Percentiles rank a stretch among this genome's conserved stretches.
These are phyloP conservation scores for Lonicera japonica DNA, from an alignment of 129 eudicot species.

Conservation along the genomic window DNA sequence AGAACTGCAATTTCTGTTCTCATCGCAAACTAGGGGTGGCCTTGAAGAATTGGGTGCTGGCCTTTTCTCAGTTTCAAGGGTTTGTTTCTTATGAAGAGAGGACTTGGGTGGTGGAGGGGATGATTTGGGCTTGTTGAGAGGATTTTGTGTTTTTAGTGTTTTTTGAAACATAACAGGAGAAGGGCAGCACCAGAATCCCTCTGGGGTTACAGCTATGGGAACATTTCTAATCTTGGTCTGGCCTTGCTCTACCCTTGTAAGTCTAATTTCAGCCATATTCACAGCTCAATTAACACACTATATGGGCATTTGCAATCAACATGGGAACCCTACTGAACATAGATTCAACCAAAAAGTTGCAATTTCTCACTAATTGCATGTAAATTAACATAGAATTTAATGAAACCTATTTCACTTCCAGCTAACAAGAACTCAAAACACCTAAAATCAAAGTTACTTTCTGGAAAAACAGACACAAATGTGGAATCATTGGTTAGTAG, in stretches of 20 bases:
- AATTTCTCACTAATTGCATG: too few relatives aligned
- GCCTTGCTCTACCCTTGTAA: slow-evolving; percentile 53
- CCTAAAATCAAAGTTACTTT: neutral
- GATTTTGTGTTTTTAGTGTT: slow-evolving; percentile 49
- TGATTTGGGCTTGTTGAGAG: slow-evolving; percentile 57
- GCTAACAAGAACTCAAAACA: too few relatives aligned
- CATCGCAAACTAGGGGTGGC: slow-evolving; percentile 32
- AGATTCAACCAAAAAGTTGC: neutral
- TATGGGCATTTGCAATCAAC: neutral
- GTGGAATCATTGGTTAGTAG: neutral
- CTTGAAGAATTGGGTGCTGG: slow-evolving; percentile 34
- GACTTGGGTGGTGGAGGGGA: slow-evolving; percentile 29
- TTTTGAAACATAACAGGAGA: slow-evolving; percentile 91
- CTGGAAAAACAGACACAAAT: neutral
- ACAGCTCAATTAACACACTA: slow-evolving; percentile 19
- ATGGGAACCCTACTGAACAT: neutral
- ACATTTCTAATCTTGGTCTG: slow-evolving; percentile 83
- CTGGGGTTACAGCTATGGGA: slow-evolving; percentile 97
- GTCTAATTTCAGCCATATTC: slow-evolving; percentile 72
- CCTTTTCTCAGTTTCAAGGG: slow-evolving; percentile 38
- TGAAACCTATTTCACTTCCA: neutral
- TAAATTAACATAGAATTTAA: neutral
- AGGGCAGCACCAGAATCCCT: slow-evolving; percentile 99
- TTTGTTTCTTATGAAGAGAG: slow-evolving; percentile 55
- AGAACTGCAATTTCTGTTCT: slow-evolving; percentile 25